Evolutionary conservation across 371 early-diverging fungal species (phyloP), one percentile per base, ranked within the genome.

Genomic region (Mucor mucedo): DNA sequence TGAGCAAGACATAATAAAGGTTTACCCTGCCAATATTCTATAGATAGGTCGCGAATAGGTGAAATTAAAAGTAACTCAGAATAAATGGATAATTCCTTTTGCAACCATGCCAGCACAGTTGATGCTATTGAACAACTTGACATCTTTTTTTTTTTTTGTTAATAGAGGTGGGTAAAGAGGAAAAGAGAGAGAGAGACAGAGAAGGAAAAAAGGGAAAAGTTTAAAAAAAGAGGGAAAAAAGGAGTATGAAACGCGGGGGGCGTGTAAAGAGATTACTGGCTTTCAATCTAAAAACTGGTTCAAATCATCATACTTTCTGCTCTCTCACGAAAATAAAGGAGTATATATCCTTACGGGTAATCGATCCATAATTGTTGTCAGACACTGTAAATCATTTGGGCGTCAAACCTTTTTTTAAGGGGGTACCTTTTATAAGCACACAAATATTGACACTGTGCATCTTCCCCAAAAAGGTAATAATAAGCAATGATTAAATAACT

Each of bases 41-140:
- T 50, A 44, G 41, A 56, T 13, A 65, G 53, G 41, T 66, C 66
- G 42, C 54, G 55, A 28, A 71, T 41, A 11, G 60, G 49, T 28
- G 62, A 41, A 32, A 76, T 55, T 8, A 76, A 55, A 8, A 56
- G 48, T 5, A 76, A 67, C 16, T 71, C 68, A 59, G 63, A 55
- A 48, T 75, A 78, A 41, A 69, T 55, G 27, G 62, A 28, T 41
- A 78, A 69, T 49, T 75, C 69, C 35, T 55, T 63, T 53, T 75
- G 78, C 52, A 64, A 70, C 78, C 78, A 78, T 71, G 75, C 72
- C 75, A 72, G 78, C 78, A 78, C 59, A 68, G 73, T 67, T 50
- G 50, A 30, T 10, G 28, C 16, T 30, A 50, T 11, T 29, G 50
- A 50, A 29, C 50, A 50, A 30, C 50, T 50, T 30, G 30, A 50